Base-by-base conservation (phyloP, 179 eudicot species). In the Gypsophila paniculata region DNA sequence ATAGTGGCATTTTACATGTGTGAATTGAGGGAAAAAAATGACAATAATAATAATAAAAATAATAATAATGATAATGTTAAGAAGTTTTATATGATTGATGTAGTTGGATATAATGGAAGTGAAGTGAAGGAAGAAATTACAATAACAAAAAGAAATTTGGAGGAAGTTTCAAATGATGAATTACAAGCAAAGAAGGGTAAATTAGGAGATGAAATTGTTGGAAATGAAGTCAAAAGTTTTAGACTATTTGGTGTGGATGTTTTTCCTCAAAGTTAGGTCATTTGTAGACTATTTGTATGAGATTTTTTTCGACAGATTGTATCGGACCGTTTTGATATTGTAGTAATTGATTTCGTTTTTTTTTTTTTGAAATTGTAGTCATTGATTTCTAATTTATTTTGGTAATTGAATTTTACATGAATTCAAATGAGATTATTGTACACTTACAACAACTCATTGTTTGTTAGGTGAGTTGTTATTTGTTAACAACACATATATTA, bases 161-260 rank as follows among this genome's bases (percentile, higher is more conserved):
- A 53, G 4, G 61, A 53, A 17, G 48, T 29, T 68, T 12, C 44
- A 5, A 49, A 26, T 26, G 60, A 52, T 32, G 71, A 51, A 0
- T 14, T 18, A 5, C 44, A 55, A 65, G 65, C 29, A 58, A 54
- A 48, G 68, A 66, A 59, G 68, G 67, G n/a, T 36, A 46, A 9
- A 4, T 6, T 61, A 26, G 80, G 36, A 4, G 77, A 68, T 52
- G 22, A 54, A 51, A 51, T 25, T 14, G 60, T 25, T 3, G 61
- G 7, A 5, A 79, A 72, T 63, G 32, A 44, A 61, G 61, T 51
- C 0, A 80, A 73, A 25, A 79, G 84, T 18, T 8, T 88, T 36
- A 79, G 72, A 73, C 80, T 88, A 11, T 88, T 88, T 68, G 91
- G 91, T 22, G 86, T 82, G 29, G 72, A 83, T 22, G 61, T 86